Evolutionary conservation across 805 yeast genomes (phyloP), one percentile per base, ranked within the genome.

Genomic region (Barnettozyma californica): DNA sequence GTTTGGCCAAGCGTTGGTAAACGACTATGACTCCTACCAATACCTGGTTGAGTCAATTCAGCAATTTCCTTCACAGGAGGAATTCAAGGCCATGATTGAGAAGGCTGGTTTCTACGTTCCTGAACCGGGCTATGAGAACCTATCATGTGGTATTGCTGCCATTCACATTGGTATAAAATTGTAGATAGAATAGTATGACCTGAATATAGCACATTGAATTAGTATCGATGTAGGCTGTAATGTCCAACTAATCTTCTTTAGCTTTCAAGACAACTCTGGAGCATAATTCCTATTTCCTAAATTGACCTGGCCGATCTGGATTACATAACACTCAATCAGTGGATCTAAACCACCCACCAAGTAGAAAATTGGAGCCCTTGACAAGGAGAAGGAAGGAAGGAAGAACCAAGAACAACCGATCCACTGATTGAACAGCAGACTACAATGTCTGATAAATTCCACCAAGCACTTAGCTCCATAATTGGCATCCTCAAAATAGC

Each of bases 21-120:
- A 92, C 61, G 99, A 94, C 66, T 82, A 95, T 65, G 97, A 91
- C 58, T 89, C 97, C 25, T 94, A 94, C 68, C 97, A 94, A 67
- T 94, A 94, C 65, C 75, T 94, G 64, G 98, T 94, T 10, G 99
- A 94, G 69, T 86, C 96, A 56, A 94, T 94, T 57, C 83, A 84
- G 64, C 81, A 81, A 62, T 94, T 94, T 74, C 99, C 99, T 11
- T 75, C 80, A 57, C 98, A 94, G 74, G 96, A 90, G 59, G 83
- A 83, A 42, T 94, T 94, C 70, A 88, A 91, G 53, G 68, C 73
- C 16, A 92, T 94, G 98, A 89, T 94, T 61, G 81, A 89, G 64
- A 84, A 87, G 61, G 98, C 98, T 8, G 99, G 99, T 1, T 94
- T 94, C 66, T 84, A 85, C 55, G 84, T 87, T 48, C 95, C 95